A percentile compares a stretch with the other conserved stretches of the same genome.
Conservation (phyloP, 306 rosid species). For the Rosa chinensis region DNA sequence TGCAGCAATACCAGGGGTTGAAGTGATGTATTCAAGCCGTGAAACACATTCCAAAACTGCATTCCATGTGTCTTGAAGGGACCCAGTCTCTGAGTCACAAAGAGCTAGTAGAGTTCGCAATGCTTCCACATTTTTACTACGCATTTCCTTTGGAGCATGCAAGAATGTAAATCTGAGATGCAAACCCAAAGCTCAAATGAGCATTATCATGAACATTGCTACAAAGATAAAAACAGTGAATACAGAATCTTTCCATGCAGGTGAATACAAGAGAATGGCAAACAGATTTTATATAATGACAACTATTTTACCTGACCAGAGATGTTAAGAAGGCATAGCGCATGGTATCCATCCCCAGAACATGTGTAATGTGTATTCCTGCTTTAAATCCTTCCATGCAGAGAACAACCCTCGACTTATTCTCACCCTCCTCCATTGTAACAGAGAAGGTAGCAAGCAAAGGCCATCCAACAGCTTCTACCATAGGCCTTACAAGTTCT, state of each 20-base stretch:
- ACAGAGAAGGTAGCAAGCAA: conserved; percentile 98
- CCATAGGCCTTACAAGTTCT: conserved; percentile 99
- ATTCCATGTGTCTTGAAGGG: conserved; percentile 99
- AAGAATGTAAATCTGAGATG: conserved; percentile 87
- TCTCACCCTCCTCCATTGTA: conserved; percentile 98
- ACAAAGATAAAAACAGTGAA: conserved; percentile 20
- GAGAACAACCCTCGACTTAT: conserved; percentile 83
- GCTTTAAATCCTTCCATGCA: conserved; percentile 99
- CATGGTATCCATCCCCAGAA: conserved; percentile 99
- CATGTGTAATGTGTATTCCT: conserved; percentile 85
- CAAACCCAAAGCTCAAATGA: conserved; percentile 37
- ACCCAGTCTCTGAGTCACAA: conserved; percentile 72
- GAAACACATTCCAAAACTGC: conserved; percentile 98
- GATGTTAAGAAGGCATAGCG: conserved; percentile 99
- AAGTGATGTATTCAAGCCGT: conserved; percentile 83
- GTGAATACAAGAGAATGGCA: background rate
- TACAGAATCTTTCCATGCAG: conserved; percentile 15
- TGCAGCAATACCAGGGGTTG: conserved; percentile 80
- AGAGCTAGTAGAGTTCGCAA: conserved; percentile 73
- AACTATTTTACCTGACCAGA: conserved; percentile 68
- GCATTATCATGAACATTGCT: conserved; percentile 16
- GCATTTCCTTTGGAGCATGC: conserved; percentile 99
- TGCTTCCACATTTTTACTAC: conserved; percentile 96
- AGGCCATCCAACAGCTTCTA: conserved; percentile 99
- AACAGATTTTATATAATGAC: background rate